These are phyloP conservation scores for Phytophthora colocasiae DNA, from an alignment of 352 stramenopile species.

Conservation along the genomic window DNA sequence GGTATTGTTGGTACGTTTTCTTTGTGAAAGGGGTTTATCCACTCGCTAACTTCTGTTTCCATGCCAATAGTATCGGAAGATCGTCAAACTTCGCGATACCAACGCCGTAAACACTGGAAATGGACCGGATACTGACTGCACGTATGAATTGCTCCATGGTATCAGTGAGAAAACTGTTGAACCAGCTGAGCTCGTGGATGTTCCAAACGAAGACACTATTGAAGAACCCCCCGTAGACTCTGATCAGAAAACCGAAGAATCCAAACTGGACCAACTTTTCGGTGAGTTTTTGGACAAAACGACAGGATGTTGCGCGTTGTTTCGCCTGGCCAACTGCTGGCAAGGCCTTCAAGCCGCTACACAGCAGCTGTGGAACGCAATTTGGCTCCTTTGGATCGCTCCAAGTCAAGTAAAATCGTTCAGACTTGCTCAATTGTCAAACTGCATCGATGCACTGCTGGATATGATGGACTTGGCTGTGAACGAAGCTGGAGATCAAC, in stretches of 20 bases:
- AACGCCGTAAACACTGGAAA: slow-evolving; percentile 27
- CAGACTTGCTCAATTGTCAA: slow-evolving; percentile 29
- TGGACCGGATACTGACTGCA: slow-evolving; percentile 46
- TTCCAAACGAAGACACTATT: background rate
- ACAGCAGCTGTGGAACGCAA: slow-evolving; percentile 64
- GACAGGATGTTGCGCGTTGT: slow-evolving; percentile 54
- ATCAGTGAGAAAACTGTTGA: background rate
- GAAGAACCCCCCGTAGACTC: too few relatives aligned
- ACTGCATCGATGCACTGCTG: slow-evolving; percentile 54
- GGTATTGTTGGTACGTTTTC: slow-evolving; percentile 46
- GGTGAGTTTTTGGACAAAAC: slow-evolving; percentile 46
- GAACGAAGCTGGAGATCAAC: slow-evolving; percentile 10
- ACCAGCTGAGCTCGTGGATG: too few relatives aligned
- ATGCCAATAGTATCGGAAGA: slow-evolving; percentile 46
- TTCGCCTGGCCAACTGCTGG: slow-evolving; percentile 54
- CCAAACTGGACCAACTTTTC: slow-evolving; percentile 32
- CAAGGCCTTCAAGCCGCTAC: slow-evolving; percentile 58
- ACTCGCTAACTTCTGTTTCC: slow-evolving; percentile 1
- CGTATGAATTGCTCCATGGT: slow-evolving; percentile 44
- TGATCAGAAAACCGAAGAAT: too few relatives aligned
- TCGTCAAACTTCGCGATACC: slow-evolving; percentile 30
- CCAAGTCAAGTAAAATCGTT: slow-evolving; percentile 38
- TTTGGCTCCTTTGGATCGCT: slow-evolving; percentile 66
- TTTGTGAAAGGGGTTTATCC: background rate
- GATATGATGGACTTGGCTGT: slow-evolving; percentile 59